Conservation (phyloP, 331 rosid species). For the Pyracantha coccinea region DNA sequence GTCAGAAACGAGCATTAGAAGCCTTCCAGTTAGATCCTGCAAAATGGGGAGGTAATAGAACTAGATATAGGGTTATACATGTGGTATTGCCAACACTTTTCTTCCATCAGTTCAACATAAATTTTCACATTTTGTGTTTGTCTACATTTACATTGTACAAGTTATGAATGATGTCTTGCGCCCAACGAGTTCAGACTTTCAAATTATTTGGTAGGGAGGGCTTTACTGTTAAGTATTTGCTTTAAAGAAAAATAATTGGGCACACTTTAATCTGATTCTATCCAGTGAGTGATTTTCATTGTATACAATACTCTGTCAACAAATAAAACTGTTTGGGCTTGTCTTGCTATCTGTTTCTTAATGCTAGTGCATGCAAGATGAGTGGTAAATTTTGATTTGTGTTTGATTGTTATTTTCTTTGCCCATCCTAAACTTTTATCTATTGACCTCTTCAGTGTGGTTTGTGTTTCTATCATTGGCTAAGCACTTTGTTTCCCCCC, state of each 20-base stretch:
- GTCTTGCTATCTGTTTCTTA: neutral
- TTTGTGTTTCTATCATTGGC: neutral
- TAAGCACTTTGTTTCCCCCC: neutral
- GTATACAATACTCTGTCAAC: neutral
- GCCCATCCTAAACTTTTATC: neutral
- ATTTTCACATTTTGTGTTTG: neutral
- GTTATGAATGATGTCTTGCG: neutral
- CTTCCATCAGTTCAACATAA: neutral
- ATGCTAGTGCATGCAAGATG: neutral
- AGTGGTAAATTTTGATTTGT: neutral
- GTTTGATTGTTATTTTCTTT: too few species aligned
- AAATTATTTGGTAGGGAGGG: neutral
- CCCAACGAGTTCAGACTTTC: neutral
- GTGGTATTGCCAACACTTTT: neutral
- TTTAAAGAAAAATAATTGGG: neutral
- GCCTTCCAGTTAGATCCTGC: constrained; percentile 70
- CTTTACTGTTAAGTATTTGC: neutral
- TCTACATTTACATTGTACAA: neutral
- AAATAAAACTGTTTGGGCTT: neutral
- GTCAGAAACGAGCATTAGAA: constrained; percentile 82
- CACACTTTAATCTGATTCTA: constrained; percentile 14
- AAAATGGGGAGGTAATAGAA: constrained; percentile 73
- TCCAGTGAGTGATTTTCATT: neutral
- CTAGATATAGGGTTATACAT: neutral
- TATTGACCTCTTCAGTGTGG: neutral